phyloP scores from a whole-genome alignment of 2,329 filamentous ascomycete species.

The Exophiala sp. region DNA sequence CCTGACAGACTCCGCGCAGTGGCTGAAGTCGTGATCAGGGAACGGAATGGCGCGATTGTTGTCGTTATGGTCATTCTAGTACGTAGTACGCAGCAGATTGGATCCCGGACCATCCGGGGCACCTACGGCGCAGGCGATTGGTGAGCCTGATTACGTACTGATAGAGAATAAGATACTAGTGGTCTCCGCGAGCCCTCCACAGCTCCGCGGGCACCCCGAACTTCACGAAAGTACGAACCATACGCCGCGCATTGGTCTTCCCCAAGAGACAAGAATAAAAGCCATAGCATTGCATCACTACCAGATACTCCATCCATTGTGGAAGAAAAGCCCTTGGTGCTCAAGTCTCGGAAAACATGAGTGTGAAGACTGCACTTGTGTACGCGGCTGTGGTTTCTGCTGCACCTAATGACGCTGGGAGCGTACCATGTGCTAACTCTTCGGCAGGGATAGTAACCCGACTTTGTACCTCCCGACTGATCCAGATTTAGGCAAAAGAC shows the following conservation, averaged over 20 bases:
- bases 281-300: not conserved
- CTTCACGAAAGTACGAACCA: not conserved
- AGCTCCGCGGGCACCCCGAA: not conserved
- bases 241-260: not conserved
- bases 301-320: not conserved
- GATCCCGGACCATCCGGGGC: not conserved
- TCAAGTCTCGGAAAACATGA: not conserved
- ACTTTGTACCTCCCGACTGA: not conserved
- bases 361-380: constrained; percentile 5
- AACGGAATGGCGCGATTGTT: constrained; percentile 15
- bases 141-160: too few species aligned
- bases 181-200: not conserved
- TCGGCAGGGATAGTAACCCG: not conserved
- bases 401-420: constrained; percentile 1
- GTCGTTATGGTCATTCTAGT: not conserved
- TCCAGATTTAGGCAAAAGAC: constrained; percentile 42
- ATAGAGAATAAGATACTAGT: too few species aligned
- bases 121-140: too few species aligned
- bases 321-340: not conserved
- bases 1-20: not conserved
- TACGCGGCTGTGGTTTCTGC: constrained; percentile 4
- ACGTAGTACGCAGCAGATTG: not conserved
- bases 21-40: constrained; percentile 8
- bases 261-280: not conserved
- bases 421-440: not conserved